These are phyloP conservation scores for Dipteronia dyeriana DNA, from an alignment of 345 rosid species.

Conservation along the genomic window DNA sequence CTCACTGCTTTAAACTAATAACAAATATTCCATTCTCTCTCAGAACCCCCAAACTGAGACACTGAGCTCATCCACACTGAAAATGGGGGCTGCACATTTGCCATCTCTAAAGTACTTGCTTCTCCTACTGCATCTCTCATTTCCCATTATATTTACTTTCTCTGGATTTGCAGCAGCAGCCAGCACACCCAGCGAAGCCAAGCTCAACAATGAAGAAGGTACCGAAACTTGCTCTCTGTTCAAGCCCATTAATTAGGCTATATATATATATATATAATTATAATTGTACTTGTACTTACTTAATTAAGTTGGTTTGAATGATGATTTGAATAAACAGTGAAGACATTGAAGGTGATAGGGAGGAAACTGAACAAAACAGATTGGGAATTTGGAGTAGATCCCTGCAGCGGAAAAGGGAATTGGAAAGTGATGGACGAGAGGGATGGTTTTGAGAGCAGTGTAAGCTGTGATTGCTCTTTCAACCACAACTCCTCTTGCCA, in stretches of 20 bases:
- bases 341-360: conserved; percentile 62
- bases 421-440: conserved; percentile 37
- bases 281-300: neutral
- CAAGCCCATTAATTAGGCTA: too few relatives aligned
- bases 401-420: conserved; percentile 72
- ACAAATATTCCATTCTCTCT: neutral
- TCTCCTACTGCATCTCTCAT: conserved; percentile 5
- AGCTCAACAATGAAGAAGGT: conserved; percentile 26
- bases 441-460: conserved; percentile 51
- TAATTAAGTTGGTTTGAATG: neutral
- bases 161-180: conserved; percentile 11
- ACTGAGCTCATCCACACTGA: neutral
- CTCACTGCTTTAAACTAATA: neutral
- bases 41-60: neutral
- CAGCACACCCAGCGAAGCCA: conserved; percentile 6
- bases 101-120: conserved; percentile 9
- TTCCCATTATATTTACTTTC: neutral
- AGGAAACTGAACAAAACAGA: conserved; percentile 65
- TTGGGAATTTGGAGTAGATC: conserved; percentile 72
- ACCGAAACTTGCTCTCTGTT: neutral
- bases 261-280: neutral
- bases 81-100: neutral
- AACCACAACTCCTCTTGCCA: conserved; percentile 58
- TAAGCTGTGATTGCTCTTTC: conserved; percentile 60
- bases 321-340: conserved; percentile 42